These are phyloP conservation scores for Pichia rugopelliculosa DNA, from an alignment of 805 yeast species.

Conservation along the genomic window DNA sequence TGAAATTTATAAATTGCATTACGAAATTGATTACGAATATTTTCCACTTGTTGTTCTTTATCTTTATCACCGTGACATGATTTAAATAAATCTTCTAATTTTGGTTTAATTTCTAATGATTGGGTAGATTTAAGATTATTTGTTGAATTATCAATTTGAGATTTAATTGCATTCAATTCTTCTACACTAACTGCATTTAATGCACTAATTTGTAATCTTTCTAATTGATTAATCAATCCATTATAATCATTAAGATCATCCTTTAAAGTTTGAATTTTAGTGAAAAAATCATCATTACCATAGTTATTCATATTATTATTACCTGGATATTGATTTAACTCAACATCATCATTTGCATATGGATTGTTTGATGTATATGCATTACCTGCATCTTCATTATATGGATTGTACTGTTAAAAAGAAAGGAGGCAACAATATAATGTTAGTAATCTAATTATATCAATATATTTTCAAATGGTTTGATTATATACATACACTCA, in stretches of 20 bases:
- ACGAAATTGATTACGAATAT: constrained; percentile 77
- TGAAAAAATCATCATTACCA: constrained; percentile 45
- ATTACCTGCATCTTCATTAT: constrained; percentile 17
- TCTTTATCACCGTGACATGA: constrained; percentile 65
- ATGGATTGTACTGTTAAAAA: constrained; percentile 17
- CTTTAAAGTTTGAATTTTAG: constrained; percentile 60
- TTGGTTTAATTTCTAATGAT: constrained; percentile 53
- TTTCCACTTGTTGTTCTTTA: constrained; percentile 86
- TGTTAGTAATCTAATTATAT: not conserved
- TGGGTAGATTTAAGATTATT: constrained; percentile 77
- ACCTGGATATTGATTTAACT: not conserved
- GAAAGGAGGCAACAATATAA: not conserved
- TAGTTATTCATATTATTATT: not conserved
- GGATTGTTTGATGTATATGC: constrained; percentile 2
- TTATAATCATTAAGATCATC: constrained; percentile 63
- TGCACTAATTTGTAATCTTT: constrained; percentile 60
- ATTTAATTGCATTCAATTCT: constrained; percentile 59
- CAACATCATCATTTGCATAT: constrained; percentile 13
- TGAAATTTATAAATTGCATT: constrained; percentile 81
- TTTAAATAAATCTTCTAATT: constrained; percentile 72
- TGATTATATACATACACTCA: not conserved
- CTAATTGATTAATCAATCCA: constrained; percentile 59
- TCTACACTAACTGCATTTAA: constrained; percentile 68
- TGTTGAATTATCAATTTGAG: constrained; percentile 68
- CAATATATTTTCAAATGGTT: not conserved